Percentiles rank a stretch among this genome's conserved stretches.
Evolutionary conservation across 129 eudicot genomes (phyloP).

Genomic region (Centella asiatica): DNA sequence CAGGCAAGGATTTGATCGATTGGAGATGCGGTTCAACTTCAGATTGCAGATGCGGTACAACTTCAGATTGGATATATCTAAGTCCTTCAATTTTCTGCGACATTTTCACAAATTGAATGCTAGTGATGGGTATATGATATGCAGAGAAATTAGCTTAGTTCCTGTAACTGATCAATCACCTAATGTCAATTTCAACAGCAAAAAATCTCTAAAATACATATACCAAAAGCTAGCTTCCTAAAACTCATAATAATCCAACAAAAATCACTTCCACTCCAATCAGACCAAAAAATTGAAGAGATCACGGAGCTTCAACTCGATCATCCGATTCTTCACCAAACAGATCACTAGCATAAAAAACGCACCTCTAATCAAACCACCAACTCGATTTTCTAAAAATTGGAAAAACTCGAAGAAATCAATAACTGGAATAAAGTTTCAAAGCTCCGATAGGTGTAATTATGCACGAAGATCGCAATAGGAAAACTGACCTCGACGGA

Average conservation of each 20-base stretch:
- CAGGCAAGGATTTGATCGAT: slow-evolving; percentile 70
- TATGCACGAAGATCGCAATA: too few relatives aligned
- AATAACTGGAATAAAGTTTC: not conserved
- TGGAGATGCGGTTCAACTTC: slow-evolving; percentile 44
- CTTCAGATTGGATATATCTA: too few relatives aligned
- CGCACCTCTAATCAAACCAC: not conserved
- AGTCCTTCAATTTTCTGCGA: slow-evolving; percentile 25
- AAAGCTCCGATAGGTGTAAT: too few relatives aligned
- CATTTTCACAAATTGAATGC: slow-evolving; percentile 29
- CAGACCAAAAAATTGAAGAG: not conserved
- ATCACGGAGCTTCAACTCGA: slow-evolving; percentile 4
- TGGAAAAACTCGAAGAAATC: slow-evolving; percentile 7
- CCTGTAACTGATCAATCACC: slow-evolving; percentile 37
- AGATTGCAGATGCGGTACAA: too few relatives aligned
- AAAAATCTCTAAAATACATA: not conserved
- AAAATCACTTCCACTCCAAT: not conserved
- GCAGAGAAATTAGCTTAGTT: slow-evolving; percentile 12
- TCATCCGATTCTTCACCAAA: not conserved
- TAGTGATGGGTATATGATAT: slow-evolving; percentile 44
- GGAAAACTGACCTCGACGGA: too few relatives aligned
- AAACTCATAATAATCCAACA: not conserved
- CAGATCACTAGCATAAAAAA: slow-evolving; percentile 15
- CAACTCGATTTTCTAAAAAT: slow-evolving; percentile 13
- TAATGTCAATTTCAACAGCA: slow-evolving; percentile 30
- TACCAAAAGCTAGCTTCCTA: not conserved